These are phyloP conservation scores for Nakazawaea laoshanensis DNA, from an alignment of 805 yeast genomes.

Conservation along the genomic window DNA sequence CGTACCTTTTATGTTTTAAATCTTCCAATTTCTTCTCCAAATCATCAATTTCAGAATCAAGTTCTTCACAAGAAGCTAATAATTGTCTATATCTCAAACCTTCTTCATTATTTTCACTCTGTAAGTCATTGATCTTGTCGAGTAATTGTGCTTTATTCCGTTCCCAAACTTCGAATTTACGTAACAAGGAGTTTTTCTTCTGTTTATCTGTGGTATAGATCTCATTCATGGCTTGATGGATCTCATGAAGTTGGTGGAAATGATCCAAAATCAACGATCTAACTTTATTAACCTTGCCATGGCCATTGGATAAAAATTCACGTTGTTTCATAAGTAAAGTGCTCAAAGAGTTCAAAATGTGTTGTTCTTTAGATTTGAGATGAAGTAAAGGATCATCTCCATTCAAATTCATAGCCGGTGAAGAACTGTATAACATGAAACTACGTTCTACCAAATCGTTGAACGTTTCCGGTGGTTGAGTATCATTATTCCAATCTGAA, in stretches of 20 bases:
- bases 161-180: conserved; percentile 32
- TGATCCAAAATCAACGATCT: conserved; percentile 21
- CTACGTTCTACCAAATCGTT: no score
- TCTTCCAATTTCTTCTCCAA: conserved; percentile 26
- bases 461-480: no score
- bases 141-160: conserved; percentile 24
- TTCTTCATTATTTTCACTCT: conserved; percentile 29
- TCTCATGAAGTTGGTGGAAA: conserved; percentile 28
- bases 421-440: conserved; percentile 3
- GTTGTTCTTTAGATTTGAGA: conserved; percentile 21
- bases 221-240: conserved; percentile 35
- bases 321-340: conserved; percentile 20
- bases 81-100: conserved; percentile 32
- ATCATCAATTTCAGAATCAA: conserved; percentile 29
- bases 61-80: conserved; percentile 21
- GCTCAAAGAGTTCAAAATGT: conserved; percentile 17
- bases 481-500: no score
- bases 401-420: conserved; percentile 8
- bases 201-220: conserved; percentile 30
- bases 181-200: conserved; percentile 19
- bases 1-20: conserved; percentile 25
- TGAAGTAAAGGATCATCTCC: conserved; percentile 23
- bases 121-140: conserved; percentile 27
- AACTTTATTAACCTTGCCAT: conserved; percentile 20
- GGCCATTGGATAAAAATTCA: conserved; percentile 23